phyloP scores from a whole-genome alignment of 352 stramenopile genomes.

The Peronospora destructor region DNA sequence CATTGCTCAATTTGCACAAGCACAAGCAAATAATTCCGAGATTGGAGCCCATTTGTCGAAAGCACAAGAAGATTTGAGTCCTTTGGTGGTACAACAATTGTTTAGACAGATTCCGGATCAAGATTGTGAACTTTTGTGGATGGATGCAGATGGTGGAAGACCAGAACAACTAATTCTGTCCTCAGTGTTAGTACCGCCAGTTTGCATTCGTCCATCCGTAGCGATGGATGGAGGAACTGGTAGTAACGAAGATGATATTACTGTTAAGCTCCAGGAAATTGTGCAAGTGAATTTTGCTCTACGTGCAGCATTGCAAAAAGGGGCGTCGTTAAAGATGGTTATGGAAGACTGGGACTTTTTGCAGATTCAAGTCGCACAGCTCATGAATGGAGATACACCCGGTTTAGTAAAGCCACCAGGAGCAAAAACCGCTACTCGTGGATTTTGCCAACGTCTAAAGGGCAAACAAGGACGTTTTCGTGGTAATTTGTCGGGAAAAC shows the following conservation, averaged over 20 bases:
- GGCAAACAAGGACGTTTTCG: conserved; percentile 97
- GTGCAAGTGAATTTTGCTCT: conserved; percentile 98
- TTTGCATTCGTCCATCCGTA: conserved; percentile 98
- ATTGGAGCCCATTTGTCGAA: conserved; percentile 80
- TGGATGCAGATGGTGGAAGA: conserved; percentile 89
- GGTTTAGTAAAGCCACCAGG: conserved; percentile 93
- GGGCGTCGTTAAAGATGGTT: conserved; percentile 95
- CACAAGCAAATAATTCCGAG: conserved; percentile 77
- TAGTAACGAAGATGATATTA: conserved; percentile 98
- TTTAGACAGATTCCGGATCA: conserved; percentile 96
- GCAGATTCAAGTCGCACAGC: conserved; percentile 95
- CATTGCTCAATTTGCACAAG: conserved; percentile 73
- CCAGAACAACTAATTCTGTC: conserved; percentile 98
- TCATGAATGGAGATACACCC: conserved; percentile 98
- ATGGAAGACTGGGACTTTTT: conserved; percentile 99
- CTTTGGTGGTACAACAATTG: conserved; percentile 88
- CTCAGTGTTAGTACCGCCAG: conserved; percentile 95
- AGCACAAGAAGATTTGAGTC: conserved; percentile 87
- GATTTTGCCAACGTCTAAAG: conserved; percentile 97
- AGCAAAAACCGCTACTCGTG: conserved; percentile 91
- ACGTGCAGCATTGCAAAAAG: conserved; percentile 89
- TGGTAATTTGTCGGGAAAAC: conserved; percentile 98
- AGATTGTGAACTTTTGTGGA: conserved; percentile 96
- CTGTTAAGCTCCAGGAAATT: conserved; percentile 99
- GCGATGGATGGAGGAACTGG: conserved; percentile 93